Percentiles rank a stretch among this genome's conserved stretches.
These are phyloP conservation scores for Salvia miltiorrhiza DNA, from an alignment of 257 asterid genomes.

Conservation along the genomic window DNA sequence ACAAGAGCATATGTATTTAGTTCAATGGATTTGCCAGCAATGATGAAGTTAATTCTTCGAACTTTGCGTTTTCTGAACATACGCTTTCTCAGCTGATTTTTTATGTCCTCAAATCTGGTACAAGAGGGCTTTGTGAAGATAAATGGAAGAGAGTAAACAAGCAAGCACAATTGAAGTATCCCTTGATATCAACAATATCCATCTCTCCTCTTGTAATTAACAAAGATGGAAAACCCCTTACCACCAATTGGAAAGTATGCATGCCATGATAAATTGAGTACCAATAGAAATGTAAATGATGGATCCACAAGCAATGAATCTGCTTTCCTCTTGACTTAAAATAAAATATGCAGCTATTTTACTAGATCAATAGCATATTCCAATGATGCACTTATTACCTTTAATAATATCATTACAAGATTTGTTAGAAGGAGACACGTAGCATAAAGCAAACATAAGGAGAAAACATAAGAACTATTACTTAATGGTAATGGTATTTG, in stretches of 20 bases:
- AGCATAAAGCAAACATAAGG: slow-evolving; percentile 10
- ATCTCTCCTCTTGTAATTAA: slow-evolving; percentile 6
- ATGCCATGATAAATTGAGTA: not conserved
- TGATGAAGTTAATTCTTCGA: slow-evolving; percentile 66
- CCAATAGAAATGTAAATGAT: not conserved
- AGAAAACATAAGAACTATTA: not conserved
- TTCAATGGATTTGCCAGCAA: slow-evolving; percentile 74
- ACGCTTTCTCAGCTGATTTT: slow-evolving; percentile 83
- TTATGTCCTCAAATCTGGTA: slow-evolving; percentile 82
- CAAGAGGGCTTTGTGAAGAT: slow-evolving; percentile 14
- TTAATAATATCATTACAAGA: not conserved
- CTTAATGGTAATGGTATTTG: not conserved
- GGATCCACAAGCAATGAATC: slow-evolving; percentile 15
- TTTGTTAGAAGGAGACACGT: slow-evolving; percentile 6
- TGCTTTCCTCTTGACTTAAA: not conserved
- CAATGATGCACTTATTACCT: not conserved
- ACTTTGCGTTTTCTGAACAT: slow-evolving; percentile 93
- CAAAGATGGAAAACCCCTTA: not conserved
- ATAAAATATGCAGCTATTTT: slow-evolving; percentile 2
- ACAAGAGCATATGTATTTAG: slow-evolving; percentile 82
- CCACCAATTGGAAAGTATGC: not conserved
- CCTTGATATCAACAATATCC: slow-evolving; percentile 5
- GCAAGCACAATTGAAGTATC: slow-evolving; percentile 1
- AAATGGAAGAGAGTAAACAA: not conserved
- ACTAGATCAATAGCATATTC: not conserved